phyloP scores from a whole-genome alignment of 1,284 basidiomycete species.

The Kwoniella shivajii region DNA sequence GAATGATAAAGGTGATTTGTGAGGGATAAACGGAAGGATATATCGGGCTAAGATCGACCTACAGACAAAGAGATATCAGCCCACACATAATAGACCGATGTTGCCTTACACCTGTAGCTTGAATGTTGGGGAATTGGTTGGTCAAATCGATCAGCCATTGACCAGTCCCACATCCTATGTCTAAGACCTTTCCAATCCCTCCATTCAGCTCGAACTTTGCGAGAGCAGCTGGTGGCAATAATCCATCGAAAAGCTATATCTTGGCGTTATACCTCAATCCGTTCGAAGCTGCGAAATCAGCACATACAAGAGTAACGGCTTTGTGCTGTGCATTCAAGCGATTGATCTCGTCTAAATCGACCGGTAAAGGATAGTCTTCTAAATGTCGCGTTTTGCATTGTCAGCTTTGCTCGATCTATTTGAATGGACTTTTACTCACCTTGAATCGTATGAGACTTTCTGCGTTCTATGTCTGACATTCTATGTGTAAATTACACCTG shows the following conservation, averaged over 20 bases:
- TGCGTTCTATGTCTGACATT: no score
- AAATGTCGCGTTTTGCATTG: no score
- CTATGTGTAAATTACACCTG: no score
- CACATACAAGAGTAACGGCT: no score
- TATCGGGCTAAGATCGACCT: slow-evolving; percentile 16
- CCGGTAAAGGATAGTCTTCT: slow-evolving; percentile 2
- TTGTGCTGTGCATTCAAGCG: slow-evolving; percentile 1
- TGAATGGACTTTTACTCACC: neutral
- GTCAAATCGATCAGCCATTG: slow-evolving; percentile 17
- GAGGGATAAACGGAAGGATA: slow-evolving; percentile 1
- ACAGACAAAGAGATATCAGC: neutral
- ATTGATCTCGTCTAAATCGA: neutral
- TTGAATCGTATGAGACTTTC: neutral
- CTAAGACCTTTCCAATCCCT: neutral
- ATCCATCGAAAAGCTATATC: slow-evolving; percentile 1
- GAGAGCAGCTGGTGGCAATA: neutral
- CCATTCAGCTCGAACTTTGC: neutral
- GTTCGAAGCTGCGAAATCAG: no score
- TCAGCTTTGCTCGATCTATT: no score
- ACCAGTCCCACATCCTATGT: slow-evolving; percentile 15
- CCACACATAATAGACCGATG: neutral
- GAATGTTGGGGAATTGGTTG: slow-evolving; percentile 6
- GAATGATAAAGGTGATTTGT: slow-evolving; percentile 13
- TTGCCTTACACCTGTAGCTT: slow-evolving; percentile 6
- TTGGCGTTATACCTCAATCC: no score